Conservation (phyloP, 805 yeast genomes). For the Pichia exigua region DNA sequence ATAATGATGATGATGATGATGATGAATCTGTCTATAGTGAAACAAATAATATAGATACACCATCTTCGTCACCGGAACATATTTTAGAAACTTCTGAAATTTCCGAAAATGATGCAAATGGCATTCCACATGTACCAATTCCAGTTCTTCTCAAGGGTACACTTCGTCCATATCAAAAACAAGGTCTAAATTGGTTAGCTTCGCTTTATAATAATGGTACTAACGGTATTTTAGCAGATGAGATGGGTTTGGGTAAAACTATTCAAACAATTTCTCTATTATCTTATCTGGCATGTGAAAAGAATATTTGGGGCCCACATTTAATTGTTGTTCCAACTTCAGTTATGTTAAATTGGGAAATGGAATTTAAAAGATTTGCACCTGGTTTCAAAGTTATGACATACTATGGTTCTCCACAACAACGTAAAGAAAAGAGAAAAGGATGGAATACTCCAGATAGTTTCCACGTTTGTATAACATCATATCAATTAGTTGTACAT, state of each 20-base stretch:
- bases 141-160: constrained; percentile 77
- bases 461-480: constrained; percentile 94
- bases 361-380: constrained; percentile 97
- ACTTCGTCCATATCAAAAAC: constrained; percentile 85
- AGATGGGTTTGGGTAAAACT: constrained; percentile 97
- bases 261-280: constrained; percentile 89
- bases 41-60: constrained; percentile 23
- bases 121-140: constrained; percentile 65
- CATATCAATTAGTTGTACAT: constrained; percentile 95
- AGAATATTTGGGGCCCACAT: constrained; percentile 97
- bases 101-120: constrained; percentile 18
- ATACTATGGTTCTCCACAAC: constrained; percentile 95
- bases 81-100: constrained; percentile 15
- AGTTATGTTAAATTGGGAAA: constrained; percentile 97
- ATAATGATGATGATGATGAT: constrained; percentile 21
- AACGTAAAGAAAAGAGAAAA: constrained; percentile 87
- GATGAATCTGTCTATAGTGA: constrained; percentile 31
- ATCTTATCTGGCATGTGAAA: constrained; percentile 86
- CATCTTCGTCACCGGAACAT: constrained; percentile 31
- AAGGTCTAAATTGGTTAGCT: constrained; percentile 95
- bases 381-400: constrained; percentile 96
- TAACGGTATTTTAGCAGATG: constrained; percentile 96
- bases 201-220: constrained; percentile 87
- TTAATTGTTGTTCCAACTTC: constrained; percentile 95
- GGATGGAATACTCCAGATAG: constrained; percentile 98